Conservation (phyloP, 1,284 basidiomycete genomes). For the Naganishia cerealis region DNA sequence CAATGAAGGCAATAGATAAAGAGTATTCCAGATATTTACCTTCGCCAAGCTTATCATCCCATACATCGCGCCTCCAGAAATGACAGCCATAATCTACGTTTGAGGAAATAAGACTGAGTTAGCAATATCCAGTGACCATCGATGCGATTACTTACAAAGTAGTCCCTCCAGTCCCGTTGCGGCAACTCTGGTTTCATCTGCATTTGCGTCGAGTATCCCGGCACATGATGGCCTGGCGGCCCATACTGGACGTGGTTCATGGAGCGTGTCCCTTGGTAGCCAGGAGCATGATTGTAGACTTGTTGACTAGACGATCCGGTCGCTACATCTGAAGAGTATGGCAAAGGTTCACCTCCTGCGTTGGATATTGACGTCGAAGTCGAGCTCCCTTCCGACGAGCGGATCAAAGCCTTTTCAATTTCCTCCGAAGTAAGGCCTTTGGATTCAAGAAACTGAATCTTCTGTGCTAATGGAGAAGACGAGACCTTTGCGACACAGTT, state of each 20-base stretch:
- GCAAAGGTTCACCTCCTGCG: constrained; percentile 42
- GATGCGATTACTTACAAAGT: constrained; percentile 69
- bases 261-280: constrained; percentile 23
- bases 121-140: constrained; percentile 42
- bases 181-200: constrained; percentile 53
- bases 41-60: constrained; percentile 81
- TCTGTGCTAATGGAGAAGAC: constrained; percentile 75
- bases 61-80: constrained; percentile 86
- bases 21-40: constrained; percentile 56
- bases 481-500: constrained; percentile 45
- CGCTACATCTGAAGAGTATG: constrained; percentile 41
- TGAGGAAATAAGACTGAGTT: not conserved
- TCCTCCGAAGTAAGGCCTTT: constrained; percentile 83
- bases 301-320: not conserved
- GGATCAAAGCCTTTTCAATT: constrained; percentile 77
- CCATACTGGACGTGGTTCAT: constrained; percentile 51
- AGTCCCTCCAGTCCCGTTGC: constrained; percentile 83
- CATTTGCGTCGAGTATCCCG: constrained; percentile 23
- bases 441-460: constrained; percentile 88
- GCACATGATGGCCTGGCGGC: constrained; percentile 48
- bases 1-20: not conserved
- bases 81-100: constrained; percentile 83
- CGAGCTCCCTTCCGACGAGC: constrained; percentile 33
- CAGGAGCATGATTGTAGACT: constrained; percentile 53
- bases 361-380: constrained; percentile 25